phyloP scores from a whole-genome alignment of 345 rosid species.

The Sonneratia caseolaris region DNA sequence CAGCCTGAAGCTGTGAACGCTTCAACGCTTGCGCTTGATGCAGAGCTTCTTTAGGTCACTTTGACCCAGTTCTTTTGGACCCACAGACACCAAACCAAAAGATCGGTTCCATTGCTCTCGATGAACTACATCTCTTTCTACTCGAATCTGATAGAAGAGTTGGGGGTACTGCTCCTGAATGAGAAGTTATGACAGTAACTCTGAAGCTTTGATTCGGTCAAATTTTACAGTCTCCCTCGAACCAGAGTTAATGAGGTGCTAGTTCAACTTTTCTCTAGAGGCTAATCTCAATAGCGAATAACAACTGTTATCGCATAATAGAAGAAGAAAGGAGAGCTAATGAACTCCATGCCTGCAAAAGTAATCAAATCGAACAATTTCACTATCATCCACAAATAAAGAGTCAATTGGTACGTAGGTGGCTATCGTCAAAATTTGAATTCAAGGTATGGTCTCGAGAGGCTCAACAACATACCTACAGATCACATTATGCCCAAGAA shows the following conservation, averaged over 20 bases:
- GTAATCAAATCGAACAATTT: too few species aligned
- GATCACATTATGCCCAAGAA: not conserved
- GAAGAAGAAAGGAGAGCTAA: not conserved
- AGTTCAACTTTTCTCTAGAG: too few species aligned
- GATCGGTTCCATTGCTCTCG: conserved; percentile 75
- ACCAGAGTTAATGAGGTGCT: not conserved
- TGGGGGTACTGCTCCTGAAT: conserved; percentile 67
- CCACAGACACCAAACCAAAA: too few species aligned
- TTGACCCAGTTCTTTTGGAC: too few species aligned
- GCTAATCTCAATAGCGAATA: too few species aligned
- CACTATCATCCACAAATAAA: not conserved
- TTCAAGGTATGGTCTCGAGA: not conserved
- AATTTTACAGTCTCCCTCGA: conserved; percentile 41
- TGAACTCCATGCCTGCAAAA: too few species aligned
- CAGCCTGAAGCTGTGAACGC: too few species aligned
- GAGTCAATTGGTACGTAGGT: not conserved
- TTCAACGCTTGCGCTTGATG: too few species aligned
- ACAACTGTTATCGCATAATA: too few species aligned
- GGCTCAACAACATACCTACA: conserved; percentile 6
- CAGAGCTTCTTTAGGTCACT: too few species aligned
- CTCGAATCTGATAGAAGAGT: conserved; percentile 54
- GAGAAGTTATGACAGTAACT: conserved; percentile 68
- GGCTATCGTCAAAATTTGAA: not conserved
- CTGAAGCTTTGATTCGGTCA: conserved; percentile 54
- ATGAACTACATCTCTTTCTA: conserved; percentile 84